Percentiles rank a stretch among this genome's conserved stretches.
These are phyloP conservation scores for Reutealis trisperma DNA, from an alignment of 345 rosid species.

Conservation along the genomic window DNA sequence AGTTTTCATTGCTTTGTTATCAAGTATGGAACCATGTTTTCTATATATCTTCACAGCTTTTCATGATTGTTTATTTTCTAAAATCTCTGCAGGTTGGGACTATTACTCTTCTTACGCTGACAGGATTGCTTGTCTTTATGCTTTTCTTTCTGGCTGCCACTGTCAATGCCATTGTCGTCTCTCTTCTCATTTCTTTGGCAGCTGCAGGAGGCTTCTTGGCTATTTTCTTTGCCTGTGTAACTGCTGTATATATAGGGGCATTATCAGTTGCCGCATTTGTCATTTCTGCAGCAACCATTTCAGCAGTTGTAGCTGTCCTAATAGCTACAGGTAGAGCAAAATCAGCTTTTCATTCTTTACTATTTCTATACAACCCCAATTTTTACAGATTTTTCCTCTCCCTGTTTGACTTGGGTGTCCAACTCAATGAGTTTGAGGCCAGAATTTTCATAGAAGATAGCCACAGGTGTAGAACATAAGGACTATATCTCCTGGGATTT, in stretches of 20 bases:
- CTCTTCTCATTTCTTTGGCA: conserved; percentile 79
- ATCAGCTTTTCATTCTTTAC: background rate
- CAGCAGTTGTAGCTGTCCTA: conserved; percentile 54
- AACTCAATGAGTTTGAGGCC: background rate
- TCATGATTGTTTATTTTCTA: background rate
- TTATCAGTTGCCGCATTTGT: conserved; percentile 66
- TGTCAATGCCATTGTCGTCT: conserved; percentile 62
- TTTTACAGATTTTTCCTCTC: background rate
- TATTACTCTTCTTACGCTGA: conserved; percentile 58
- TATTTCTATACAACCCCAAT: background rate
- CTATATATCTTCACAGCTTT: background rate
- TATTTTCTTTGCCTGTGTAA: conserved; percentile 62
- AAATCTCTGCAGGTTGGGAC: conserved; percentile 66
- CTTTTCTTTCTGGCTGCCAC: conserved; percentile 86
- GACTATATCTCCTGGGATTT: background rate
- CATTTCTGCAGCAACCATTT: conserved; percentile 64
- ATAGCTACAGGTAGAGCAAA: conserved; percentile 60
- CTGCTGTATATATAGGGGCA: conserved; percentile 78
- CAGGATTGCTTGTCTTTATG: conserved; percentile 70
- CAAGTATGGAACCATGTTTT: background rate
- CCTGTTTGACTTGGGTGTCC: background rate
- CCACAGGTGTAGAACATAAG: background rate
- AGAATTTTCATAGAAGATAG: background rate
- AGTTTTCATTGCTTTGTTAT: background rate
- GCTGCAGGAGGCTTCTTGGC: conserved; percentile 90